Base-by-base conservation (phyloP, 371 early-diverging fungal genomes). In the Nematocida sp. region DNA sequence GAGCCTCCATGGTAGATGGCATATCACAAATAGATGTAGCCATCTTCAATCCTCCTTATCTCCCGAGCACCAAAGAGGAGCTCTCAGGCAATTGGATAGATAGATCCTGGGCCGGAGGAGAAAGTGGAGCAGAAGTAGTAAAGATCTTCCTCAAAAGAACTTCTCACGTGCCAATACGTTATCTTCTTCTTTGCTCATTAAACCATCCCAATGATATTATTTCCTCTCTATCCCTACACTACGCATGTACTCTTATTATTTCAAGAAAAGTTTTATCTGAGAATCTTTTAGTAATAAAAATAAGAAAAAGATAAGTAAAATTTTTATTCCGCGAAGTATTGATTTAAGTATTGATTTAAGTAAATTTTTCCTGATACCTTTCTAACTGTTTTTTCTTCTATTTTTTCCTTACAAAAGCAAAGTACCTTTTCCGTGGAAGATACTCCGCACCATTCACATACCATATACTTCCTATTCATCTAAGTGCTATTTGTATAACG, bases 11-110 rank as follows among this genome's bases (percentile, higher is more conserved):
- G 16, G 35, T 71, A 38, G 51, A 47, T 23, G 75, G 75, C 20
- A 47, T 71, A 39, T 47, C 23, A 33, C 3, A 13, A 33, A 61
- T 61, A 61, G 75, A 71, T 35, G 13, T 71, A 23, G 75, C 75
- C 1, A 48, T 71, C n/a, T 71, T 71, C 47, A 71, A 71, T 48
- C 75, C 75, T 25, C 75, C 75, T 0, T 71, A 71, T 53, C 60
- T 71, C 23, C 75, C 75, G 13, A 71, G 75, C 36, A 32, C 36
- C 13, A 2, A 16, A 23, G 9, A 36, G 13, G 18, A 57, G 9
- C 35, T 49, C n/a, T 9, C 2, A 25, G 63, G 50, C 2, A 60
- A 47, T 13, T 71, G 75, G 75, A 71, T 71, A 47, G 75, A 71
- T 30, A 59, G 51, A 40, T 16, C 48, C 64, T 71, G 75, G 75